Base-by-base conservation (phyloP, 2,329 filamentous ascomycete species). In the Alternaria postmessia region DNA sequence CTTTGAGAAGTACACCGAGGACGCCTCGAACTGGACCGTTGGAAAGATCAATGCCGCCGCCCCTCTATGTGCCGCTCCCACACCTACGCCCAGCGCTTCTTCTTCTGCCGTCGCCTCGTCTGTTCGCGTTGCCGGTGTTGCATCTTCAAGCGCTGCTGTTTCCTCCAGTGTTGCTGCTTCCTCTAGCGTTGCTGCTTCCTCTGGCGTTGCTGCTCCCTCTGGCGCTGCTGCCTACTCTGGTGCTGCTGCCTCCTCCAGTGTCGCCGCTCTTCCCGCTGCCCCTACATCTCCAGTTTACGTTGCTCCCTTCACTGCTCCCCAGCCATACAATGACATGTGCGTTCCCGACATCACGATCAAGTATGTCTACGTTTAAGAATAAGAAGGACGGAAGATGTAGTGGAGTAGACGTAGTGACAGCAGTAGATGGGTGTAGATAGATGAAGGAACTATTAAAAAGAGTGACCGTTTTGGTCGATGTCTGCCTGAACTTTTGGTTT, bases 1-100 rank as follows among this genome's bases (percentile, higher is more conserved):
- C 63, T 86, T 84, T 52, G 60, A 71, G 53, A 22, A 51, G 42
- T 68, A 67, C 64, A 65, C 65, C 47, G 64, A 68, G 16, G 62
- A 69, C 46, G 68, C 67, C 55, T 63, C 67, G 46, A 64, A 51
- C 56, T 71, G 68, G 68, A 61, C 64, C 52, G 65, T 69, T 60
- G 55, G 59, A 62, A 71, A 68, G 65, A 7, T 70, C 61, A 64
- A 68, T 59, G 65, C 58, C 54, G 58, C 55, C 51, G 60, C 65
- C 47, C 65, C 65, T 64, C 65, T 67, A 38, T 67, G 65, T 64
- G 65, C 63, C 51, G 63, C 58, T 54, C 62, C 64, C 53, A 63
- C 62, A 57, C 57, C 62, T 65, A 65, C 64, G 55, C 57, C 64
- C 12, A 65, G 62, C 60, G 57, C 58, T 65, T 66, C 64, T 66